Base-by-base conservation (phyloP, 257 asterid species). In the Solanum paucissectum region DNA sequence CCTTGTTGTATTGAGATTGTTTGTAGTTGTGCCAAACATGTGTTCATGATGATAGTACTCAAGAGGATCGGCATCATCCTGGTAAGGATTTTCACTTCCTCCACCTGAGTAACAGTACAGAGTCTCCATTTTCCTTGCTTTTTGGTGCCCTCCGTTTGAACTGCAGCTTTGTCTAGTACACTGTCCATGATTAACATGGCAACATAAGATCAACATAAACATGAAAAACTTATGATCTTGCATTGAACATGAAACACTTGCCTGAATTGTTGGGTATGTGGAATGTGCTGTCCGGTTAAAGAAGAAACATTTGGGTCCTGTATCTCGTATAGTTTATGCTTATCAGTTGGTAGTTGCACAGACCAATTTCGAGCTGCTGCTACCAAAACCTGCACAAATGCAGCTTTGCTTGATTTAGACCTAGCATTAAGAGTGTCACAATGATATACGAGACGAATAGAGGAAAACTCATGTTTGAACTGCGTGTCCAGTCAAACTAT, bases 231-330 rank as follows among this genome's bases (percentile, higher is more conserved):
- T 64, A 27, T 18, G 3, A 2, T 40, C 69, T 27, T 49, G 71
- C 69, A 18, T 36, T 14, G 68, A n/a, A 9, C 60, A 40, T 77
- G 4, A 76, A 38, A 76, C 46, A 12, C 58, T 38, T 38, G 58
- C 98, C 95, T 93, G 90, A 96, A 94, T 90, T 96, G 97, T 12
- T 91, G 88, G 5, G 97, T 95, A 73, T 94, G 98, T 40, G 90
- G 90, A 42, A 96, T 87, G 87, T 86, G 94, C 11, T 86, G 60
- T 14, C 89, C 86, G 0, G 74, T 42, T 9, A 38, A 37, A 75
- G 6, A 6, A 12, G 93, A 87, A 21, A 84, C 88, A 4, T 91
- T 94, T 83, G 91, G 88, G 36, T 93, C 96, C 18, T 88, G 89
- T 85, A 91, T 90, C 93, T 95, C 99, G 36, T 94, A 90, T 18